Conservation (phyloP, 331 rosid species). For the Stylosanthes scabra region DNA sequence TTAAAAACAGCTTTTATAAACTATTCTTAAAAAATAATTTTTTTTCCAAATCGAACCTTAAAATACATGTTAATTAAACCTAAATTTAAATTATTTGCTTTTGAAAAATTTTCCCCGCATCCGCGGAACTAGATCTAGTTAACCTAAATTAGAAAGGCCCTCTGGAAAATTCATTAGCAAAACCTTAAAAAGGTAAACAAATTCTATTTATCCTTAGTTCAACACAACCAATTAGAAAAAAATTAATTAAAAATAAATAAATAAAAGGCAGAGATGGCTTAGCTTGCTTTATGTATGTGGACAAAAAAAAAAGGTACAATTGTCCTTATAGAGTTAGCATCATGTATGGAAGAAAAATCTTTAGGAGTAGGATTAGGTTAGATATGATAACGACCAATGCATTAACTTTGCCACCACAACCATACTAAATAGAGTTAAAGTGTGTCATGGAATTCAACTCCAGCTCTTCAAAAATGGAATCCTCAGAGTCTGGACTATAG, state of each 20-base stretch:
- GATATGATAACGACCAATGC: constrained; percentile 49
- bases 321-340: neutral
- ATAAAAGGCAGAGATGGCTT: neutral
- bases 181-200: no score
- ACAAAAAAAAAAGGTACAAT: constrained; percentile 17
- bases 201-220: constrained; percentile 3
- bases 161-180: no score
- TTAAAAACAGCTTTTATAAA: no score
- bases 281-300: neutral
- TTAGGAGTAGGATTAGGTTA: constrained; percentile 50
- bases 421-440: constrained; percentile 38
- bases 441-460: constrained; percentile 50
- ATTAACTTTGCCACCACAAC: constrained; percentile 44
- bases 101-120: no score
- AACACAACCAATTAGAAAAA: constrained; percentile 1
- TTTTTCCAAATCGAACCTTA: no score
- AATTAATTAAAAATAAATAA: neutral
- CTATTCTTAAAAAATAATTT: no score
- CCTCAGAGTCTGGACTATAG: constrained; percentile 51
- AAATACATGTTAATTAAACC: no score
- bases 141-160: no score
- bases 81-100: no score
- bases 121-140: no score
- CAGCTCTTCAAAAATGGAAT: constrained; percentile 35
- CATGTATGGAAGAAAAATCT: constrained; percentile 39